Conservation (phyloP, 805 yeast species). For the Jamesozyma gamospora region DNA sequence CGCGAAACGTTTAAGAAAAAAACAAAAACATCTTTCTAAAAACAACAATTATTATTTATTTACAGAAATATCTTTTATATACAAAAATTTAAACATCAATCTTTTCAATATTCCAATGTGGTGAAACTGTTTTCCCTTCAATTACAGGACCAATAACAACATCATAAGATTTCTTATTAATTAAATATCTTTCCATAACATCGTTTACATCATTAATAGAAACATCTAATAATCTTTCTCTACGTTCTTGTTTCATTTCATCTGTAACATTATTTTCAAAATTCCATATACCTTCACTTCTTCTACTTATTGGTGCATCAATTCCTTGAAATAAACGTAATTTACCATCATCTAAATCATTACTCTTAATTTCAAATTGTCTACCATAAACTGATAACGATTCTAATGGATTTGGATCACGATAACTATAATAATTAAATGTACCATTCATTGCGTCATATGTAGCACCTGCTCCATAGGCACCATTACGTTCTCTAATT, state of each 20-base stretch:
- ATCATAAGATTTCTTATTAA: conserved; percentile 6
- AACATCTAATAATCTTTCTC: conserved; percentile 64
- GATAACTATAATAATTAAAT: conserved; percentile 76
- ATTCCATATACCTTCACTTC: conserved; percentile 59
- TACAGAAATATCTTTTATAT: background rate
- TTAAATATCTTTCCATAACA: conserved; percentile 56
- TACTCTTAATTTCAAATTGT: conserved; percentile 38
- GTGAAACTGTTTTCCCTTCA: conserved; percentile 7
- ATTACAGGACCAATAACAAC: conserved; percentile 18
- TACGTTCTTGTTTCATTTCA: conserved; percentile 69
- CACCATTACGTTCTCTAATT: conserved; percentile 92
- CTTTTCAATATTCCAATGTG: conserved; percentile 15
- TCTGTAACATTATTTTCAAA: conserved; percentile 66
- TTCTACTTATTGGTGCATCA: conserved; percentile 81
- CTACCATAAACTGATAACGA: conserved; percentile 52
- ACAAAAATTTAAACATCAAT: background rate
- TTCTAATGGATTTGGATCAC: conserved; percentile 81
- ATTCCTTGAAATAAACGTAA: conserved; percentile 81
- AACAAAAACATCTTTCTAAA: too few species aligned
- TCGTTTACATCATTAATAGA: conserved; percentile 48
- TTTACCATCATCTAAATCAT: conserved; percentile 81
- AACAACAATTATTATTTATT: too few species aligned
- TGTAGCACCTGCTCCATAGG: conserved; percentile 91
- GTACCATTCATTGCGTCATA: conserved; percentile 76
- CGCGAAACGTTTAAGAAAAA: too few species aligned